Conservation (phyloP, 176 grass and related monocot genomes). For the Aegilops sharonensis region DNA sequence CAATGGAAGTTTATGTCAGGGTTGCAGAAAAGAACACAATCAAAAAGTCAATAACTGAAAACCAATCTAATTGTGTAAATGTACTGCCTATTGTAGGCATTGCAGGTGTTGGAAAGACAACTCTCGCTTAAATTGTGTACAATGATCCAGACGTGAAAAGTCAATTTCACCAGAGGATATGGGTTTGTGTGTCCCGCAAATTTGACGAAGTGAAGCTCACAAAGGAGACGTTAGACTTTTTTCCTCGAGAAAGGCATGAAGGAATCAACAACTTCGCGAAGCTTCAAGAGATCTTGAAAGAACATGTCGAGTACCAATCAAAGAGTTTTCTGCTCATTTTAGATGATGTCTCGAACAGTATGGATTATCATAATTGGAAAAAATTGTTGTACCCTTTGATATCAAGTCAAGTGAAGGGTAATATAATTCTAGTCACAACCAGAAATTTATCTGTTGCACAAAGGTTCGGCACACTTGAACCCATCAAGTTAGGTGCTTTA, state of each 20-base stretch:
- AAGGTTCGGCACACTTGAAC: not conserved
- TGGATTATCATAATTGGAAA: not conserved
- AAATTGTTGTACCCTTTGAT: not conserved
- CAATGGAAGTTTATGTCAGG: not conserved
- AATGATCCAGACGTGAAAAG: not conserved
- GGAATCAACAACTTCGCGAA: not conserved
- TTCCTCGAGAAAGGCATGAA: not conserved
- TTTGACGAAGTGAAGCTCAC: not conserved
- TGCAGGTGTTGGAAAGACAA: not conserved
- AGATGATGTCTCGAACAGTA: conserved; percentile 28
- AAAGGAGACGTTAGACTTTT: not conserved
- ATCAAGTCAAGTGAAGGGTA: not conserved
- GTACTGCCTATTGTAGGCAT: conserved; percentile 27
- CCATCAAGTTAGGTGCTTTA: not conserved
- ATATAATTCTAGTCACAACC: conserved; percentile 27
- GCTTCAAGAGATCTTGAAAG: not conserved
- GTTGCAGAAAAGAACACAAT: not conserved
- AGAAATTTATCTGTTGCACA: conserved; percentile 14
- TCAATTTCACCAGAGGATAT: not conserved
- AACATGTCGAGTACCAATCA: not conserved
- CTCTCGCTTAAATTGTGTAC: not conserved
- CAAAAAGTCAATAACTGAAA: not conserved
- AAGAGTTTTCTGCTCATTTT: not conserved
- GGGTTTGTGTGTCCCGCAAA: not conserved
- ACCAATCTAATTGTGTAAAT: not conserved